These are phyloP conservation scores for Claviceps spartinae DNA, from an alignment of 2,329 filamentous ascomycete species.

Conservation along the genomic window DNA sequence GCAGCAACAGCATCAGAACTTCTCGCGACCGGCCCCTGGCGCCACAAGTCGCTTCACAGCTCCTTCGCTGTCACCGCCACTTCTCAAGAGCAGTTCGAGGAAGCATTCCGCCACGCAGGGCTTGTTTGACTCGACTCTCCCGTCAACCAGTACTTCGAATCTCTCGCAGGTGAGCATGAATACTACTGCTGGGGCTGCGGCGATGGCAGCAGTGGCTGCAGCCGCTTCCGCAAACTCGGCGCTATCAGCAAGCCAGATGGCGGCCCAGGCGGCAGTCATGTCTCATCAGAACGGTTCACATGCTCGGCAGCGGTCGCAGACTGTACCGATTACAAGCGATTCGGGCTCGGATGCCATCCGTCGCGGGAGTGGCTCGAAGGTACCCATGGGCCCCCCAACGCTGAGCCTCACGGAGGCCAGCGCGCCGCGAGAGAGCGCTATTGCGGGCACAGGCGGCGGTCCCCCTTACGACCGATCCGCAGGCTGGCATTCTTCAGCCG, in stretches of 20 bases:
- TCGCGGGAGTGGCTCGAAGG: conserved; percentile 30
- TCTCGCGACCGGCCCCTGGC: conserved; percentile 36
- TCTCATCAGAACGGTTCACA: conserved; percentile 40
- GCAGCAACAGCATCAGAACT: conserved; percentile 34
- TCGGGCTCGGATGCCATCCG: conserved; percentile 27
- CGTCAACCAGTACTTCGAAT: conserved; percentile 45
- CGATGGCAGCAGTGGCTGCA: conserved; percentile 20
- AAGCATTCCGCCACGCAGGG: conserved; percentile 63
- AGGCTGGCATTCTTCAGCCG: conserved; percentile 48
- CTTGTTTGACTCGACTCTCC: conserved; percentile 61
- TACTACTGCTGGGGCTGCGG: conserved; percentile 22
- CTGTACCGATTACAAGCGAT: conserved; percentile 45
- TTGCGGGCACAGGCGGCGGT: conserved; percentile 36
- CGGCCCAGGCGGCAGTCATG: conserved; percentile 65
- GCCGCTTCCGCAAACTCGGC: conserved; percentile 10
- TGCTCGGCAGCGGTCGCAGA: conserved; percentile 58
- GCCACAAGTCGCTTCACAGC: conserved; percentile 15
- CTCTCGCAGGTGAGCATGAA: conserved; percentile 35
- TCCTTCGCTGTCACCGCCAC: conserved; percentile 17
- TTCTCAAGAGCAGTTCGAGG: conserved; percentile 36
- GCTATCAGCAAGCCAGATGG: conserved; percentile 60
- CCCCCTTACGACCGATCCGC: conserved; percentile 46
- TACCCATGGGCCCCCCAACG: conserved; percentile 46
- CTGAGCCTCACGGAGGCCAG: conserved; percentile 53
- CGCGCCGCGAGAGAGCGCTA: conserved; percentile 42